Percentiles rank a stretch among this genome's conserved stretches.
Conservation (phyloP, 1,284 basidiomycete genomes). For the Puccinia hordei region DNA sequence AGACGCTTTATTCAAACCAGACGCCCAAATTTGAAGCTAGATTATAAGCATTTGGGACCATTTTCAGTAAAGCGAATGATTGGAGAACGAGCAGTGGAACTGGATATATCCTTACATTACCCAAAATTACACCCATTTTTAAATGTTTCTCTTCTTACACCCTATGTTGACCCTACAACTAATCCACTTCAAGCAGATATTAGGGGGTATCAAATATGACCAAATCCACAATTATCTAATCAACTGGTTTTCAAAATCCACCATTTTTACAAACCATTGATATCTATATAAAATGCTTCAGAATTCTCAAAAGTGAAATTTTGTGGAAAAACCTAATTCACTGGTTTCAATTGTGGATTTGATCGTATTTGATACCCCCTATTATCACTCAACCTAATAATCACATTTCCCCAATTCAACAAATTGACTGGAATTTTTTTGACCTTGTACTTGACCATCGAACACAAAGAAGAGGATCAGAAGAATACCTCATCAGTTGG, state of each 20-base stretch:
- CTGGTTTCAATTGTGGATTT: too few species aligned
- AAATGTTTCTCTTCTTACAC: conserved; percentile 9
- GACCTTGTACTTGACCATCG: not conserved
- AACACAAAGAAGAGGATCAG: too few species aligned
- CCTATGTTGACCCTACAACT: not conserved
- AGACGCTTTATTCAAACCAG: not conserved
- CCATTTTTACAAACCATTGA: too few species aligned
- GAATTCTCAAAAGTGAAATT: too few species aligned
- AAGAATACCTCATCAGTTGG: conserved; percentile 20
- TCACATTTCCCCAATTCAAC: not conserved
- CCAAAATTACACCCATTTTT: not conserved
- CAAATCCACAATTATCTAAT: too few species aligned
- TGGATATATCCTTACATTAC: not conserved
- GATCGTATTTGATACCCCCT: too few species aligned
- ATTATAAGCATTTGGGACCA: not conserved
- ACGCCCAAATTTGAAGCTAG: not conserved
- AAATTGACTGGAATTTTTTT: conserved; percentile 7
- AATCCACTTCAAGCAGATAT: not conserved
- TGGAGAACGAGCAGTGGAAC: not conserved
- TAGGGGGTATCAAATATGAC: too few species aligned
- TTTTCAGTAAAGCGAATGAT: conserved; percentile 9
- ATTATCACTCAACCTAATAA: not conserved
- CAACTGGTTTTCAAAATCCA: too few species aligned
- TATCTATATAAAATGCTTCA: too few species aligned
- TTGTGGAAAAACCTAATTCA: too few species aligned